Evolutionary conservation across 2,329 filamentous ascomycete genomes (phyloP), one percentile per base, ranked within the genome.

Genomic region (Trichoderma sp.): DNA sequence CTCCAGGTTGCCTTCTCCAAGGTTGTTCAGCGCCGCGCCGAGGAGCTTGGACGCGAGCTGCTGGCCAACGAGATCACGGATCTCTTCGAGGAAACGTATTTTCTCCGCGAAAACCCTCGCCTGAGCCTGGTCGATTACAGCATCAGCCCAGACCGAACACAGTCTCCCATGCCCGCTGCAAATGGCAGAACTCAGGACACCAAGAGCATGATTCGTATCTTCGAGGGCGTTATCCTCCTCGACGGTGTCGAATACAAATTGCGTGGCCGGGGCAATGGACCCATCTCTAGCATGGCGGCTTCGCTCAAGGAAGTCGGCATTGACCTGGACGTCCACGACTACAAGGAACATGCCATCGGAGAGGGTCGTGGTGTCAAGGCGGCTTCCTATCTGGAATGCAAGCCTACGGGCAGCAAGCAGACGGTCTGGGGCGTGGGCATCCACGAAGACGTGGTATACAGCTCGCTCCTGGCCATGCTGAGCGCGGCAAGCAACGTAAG

Each of bases 401-500:
- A 58, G n/a, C 55, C 55, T 47, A 47, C 55, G 3, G 55, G 55
- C n/a, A 58, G 43, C 43, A 58, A 58, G 26, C 55, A 58, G 41
- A 58, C 55, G 15, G 55, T 58, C 26, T 58, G 55, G 55, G 55
- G 55, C 7, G 55, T 58, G 7, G 55, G 55, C 10, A 58, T 58
- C 14, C 55, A 58, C 6, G 55, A 58, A 21, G 55, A 58, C 15
- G 55, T 58, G 55, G 55, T 58, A 19, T 43, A 58, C 21, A 58
- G 55, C 24, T 58, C 55, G 9, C 55, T 58, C 24, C 26, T 58
- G 24, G 55, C 55, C 43, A 44, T 58, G 55, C 55, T 58, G n/a
- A 58, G 55, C 41, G 55, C 55, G 43, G 55, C 55, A 15, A 58
- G 55, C 55, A 58, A 58, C 9, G 55, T 58, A 47, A 58, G 55